A percentile compares a stretch with the other conserved stretches of the same genome.
Evolutionary conservation across 345 rosid species (phyloP).

Genomic region (Ceriops tagal): DNA sequence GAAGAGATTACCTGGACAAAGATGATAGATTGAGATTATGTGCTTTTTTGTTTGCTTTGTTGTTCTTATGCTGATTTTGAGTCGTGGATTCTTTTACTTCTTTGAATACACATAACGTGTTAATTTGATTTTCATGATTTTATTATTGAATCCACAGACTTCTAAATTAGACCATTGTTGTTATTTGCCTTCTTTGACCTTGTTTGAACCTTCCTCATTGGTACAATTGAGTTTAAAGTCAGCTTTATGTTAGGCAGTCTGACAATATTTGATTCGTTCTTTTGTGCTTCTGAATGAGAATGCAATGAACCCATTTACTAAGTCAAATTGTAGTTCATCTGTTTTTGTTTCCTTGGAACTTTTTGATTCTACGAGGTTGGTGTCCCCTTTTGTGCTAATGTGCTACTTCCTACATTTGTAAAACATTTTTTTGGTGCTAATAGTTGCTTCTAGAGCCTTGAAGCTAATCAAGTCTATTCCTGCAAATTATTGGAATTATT

Average conservation of each 20-base stretch:
- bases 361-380: conserved; percentile 16
- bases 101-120: conserved; percentile 14
- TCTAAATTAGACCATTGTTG: conserved; percentile 2
- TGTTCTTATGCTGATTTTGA: conserved; percentile 28
- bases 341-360: not conserved
- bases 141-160: conserved; percentile 18
- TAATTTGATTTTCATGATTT: conserved; percentile 14
- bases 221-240: conserved; percentile 17
- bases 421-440: not conserved
- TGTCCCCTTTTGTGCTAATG: not conserved
- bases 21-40: conserved; percentile 19
- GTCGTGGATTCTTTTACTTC: conserved; percentile 6
- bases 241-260: conserved; percentile 22
- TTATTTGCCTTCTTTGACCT: conserved; percentile 23
- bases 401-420: not conserved
- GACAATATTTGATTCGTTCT: conserved; percentile 12
- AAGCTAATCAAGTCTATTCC: conserved; percentile 2
- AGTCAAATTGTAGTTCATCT: conserved; percentile 19
- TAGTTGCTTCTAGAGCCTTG: not conserved
- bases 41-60: conserved; percentile 22
- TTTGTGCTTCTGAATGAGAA: not conserved
- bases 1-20: conserved; percentile 18
- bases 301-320: conserved; percentile 12
- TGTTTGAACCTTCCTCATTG: conserved; percentile 17
- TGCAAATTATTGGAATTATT: not conserved